Percentiles rank a stretch among this genome's conserved stretches.
Evolutionary conservation across 176 grass and related monocot species (phyloP).

Genomic region (Guadua angustifolia): DNA sequence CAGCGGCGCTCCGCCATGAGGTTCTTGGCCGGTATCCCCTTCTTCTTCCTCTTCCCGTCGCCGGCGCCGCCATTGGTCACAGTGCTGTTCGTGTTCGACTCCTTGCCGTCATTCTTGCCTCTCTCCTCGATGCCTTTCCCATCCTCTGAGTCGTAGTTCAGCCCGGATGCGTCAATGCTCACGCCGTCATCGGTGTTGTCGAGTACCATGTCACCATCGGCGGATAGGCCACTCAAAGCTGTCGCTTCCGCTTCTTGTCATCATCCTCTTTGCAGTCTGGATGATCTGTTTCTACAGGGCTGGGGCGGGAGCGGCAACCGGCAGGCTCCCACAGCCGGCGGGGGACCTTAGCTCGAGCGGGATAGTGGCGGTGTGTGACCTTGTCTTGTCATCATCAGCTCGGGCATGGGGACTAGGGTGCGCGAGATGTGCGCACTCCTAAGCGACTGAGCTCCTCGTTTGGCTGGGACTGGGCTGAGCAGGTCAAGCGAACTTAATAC

Average conservation of each 20-base stretch:
- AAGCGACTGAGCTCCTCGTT: no score
- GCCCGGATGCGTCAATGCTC: constrained; percentile 82
- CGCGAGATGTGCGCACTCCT: no score
- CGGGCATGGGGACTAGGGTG: no score
- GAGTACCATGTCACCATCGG: constrained; percentile 32
- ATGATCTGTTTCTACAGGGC: no score
- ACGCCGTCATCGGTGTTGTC: constrained; percentile 66
- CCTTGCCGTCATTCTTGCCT: constrained; percentile 66
- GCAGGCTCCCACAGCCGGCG: no score
- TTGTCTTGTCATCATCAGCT: no score
- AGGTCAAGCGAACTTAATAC: no score
- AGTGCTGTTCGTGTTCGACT: constrained; percentile 78
- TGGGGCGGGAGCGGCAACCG: no score
- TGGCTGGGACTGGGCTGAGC: no score
- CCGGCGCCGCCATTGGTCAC: constrained; percentile 41
- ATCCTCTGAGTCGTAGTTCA: constrained; percentile 92
- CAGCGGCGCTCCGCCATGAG: constrained; percentile 96
- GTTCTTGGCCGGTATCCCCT: constrained; percentile 93
- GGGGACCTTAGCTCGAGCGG: no score
- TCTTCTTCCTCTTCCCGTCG: constrained; percentile 84
- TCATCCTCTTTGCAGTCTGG: constrained; percentile 46
- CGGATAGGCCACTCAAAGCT: constrained; percentile 19
- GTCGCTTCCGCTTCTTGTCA: constrained; percentile 70
- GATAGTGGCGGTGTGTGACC: no score
- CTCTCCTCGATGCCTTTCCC: constrained; percentile 54